phyloP scores from a whole-genome alignment of 2,329 filamentous ascomycete species.

The Alternaria sp. region DNA sequence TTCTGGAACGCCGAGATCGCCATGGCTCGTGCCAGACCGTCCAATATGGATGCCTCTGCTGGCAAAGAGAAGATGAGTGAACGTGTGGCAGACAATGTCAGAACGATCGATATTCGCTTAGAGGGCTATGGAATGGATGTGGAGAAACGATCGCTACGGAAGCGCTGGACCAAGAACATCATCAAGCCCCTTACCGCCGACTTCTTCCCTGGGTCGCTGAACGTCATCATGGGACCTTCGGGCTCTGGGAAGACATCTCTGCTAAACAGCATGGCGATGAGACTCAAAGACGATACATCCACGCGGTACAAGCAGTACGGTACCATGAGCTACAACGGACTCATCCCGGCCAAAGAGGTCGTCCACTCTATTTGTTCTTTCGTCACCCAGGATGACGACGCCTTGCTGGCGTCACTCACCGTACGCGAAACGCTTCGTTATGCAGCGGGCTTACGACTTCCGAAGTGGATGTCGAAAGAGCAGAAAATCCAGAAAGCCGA shows the following conservation, averaged over 20 bases:
- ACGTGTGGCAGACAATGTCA: constrained; percentile 60
- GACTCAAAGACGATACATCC: constrained; percentile 66
- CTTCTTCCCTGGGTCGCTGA: constrained; percentile 72
- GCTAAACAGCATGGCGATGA: constrained; percentile 73
- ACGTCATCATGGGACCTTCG: constrained; percentile 81
- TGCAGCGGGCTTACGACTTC: constrained; percentile 73
- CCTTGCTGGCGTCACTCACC: constrained; percentile 74
- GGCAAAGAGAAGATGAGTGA: constrained; percentile 73
- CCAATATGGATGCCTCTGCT: constrained; percentile 65
- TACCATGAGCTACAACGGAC: constrained; percentile 72
- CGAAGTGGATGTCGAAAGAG: constrained; percentile 70
- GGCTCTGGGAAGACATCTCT: constrained; percentile 79
- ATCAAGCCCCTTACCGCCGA: constrained; percentile 70
- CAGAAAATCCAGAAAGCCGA: constrained; percentile 74
- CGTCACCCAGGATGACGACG: constrained; percentile 80
- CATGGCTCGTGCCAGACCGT: constrained; percentile 66
- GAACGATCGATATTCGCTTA: constrained; percentile 69
- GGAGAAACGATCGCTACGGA: constrained; percentile 64
- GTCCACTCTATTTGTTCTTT: constrained; percentile 76
- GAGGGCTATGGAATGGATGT: constrained; percentile 69
- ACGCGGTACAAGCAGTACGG: constrained; percentile 69
- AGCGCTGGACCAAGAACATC: constrained; percentile 61
- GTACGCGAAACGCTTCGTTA: constrained; percentile 74
- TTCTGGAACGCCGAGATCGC: constrained; percentile 73
- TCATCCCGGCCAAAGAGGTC: constrained; percentile 70